Evolutionary conservation across 805 yeast genomes (phyloP), one percentile per base, ranked within the genome.

Genomic region (Candida boidinii): DNA sequence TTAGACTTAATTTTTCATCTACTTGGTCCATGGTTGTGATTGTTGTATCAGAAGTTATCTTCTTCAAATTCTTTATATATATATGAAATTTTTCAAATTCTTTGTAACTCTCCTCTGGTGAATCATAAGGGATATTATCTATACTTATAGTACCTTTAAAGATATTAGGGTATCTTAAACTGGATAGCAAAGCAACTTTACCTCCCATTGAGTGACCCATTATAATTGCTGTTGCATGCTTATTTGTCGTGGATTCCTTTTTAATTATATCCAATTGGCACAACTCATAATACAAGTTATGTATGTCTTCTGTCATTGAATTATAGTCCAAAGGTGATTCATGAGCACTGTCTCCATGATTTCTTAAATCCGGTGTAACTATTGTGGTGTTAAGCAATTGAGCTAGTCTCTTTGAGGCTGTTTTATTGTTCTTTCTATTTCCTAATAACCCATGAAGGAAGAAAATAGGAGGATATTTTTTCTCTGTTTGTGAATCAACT

Each of bases 121-220:
- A 50, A 13, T 36, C 29, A 26, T 48, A 73, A 0, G 98, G 97
- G 0, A 94, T 79, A 49, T 88, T 92, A 50, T 90, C 98, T 16
- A 54, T 16, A 80, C 94, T 14, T 79, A 66, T 21, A 74, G 74
- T 42, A 76, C 54, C 67, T 69, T 66, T 27, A 62, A 66, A 75
- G 5, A 74, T 39, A 2, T 74, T 69, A 0, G 90, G 90, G 24
- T 71, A 63, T 33, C 82, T 60, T 33, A 92, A 56, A 0, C 85
- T 81, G 17, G 81, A 66, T 0, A 86, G 79, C 96, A 92, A 85
- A 11, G 82, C 95, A 0, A 87, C 70, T 49, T 92, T 88, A 3
- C 95, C 97, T 4, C 98, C 98, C 92, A 83, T 80, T 0, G 90
- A 81, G 51, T 82, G 92, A 1, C 94, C 94, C 34, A 58, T 41